Conservation (phyloP, 176 grass and related monocot genomes). For the Ensete ventricosum region DNA sequence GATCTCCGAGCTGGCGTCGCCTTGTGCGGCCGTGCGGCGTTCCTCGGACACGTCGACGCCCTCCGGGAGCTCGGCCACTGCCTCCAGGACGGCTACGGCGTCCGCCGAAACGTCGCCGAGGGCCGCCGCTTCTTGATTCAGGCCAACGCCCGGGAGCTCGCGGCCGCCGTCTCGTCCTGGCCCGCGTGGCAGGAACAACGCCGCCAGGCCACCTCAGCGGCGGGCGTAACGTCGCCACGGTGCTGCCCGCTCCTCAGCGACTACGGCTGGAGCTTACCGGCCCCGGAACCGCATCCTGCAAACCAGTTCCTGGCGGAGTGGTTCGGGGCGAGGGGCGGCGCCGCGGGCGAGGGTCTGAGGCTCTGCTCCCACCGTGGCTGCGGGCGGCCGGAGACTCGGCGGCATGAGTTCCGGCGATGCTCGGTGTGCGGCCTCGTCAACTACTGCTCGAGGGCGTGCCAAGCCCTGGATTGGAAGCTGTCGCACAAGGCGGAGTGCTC, state of each 20-base stretch:
- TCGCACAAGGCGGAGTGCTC: conserved; percentile 30
- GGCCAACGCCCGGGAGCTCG: conserved; percentile 31
- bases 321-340: conserved; percentile 13
- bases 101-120: conserved; percentile 24
- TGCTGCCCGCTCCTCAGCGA: conserved; percentile 14
- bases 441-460: conserved; percentile 63
- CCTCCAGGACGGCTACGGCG: conserved; percentile 56
- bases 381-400: conserved; percentile 42
- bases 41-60: conserved; percentile 42
- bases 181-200: background rate
- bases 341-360: background rate
- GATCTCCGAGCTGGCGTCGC: conserved; percentile 38
- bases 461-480: conserved; percentile 60
- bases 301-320: conserved; percentile 57
- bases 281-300: conserved; percentile 17
- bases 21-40: conserved; percentile 43
- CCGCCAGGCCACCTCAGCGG: background rate
- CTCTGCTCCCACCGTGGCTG: conserved; percentile 45
- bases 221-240: background rate
- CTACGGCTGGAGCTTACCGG: conserved; percentile 7
- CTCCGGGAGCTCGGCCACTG: conserved; percentile 66
- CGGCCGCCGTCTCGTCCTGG: background rate
- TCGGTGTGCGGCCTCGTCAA: conserved; percentile 34
- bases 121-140: conserved; percentile 42
- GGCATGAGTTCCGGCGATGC: conserved; percentile 59